Base-by-base conservation (phyloP, 2,329 filamentous ascomycete genomes). In the Rutstroemia sydowiana region DNA sequence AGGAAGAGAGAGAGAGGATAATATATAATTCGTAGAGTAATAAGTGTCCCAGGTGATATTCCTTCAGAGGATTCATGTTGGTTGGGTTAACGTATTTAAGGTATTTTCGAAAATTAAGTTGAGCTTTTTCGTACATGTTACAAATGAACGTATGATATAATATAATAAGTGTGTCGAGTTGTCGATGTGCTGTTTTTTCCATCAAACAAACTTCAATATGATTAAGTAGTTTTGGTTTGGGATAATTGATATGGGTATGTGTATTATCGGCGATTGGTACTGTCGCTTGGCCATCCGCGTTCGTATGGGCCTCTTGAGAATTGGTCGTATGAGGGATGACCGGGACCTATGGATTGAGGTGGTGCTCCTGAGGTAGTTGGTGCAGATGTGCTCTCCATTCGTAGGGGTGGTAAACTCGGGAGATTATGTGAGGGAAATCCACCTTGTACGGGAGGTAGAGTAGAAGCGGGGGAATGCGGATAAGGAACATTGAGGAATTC, bases 371-470 rank as follows among this genome's bases (percentile, higher is more conserved):
- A 43, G 14, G 56, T 45, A 9, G 52, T 44, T 9, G 57, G 54
- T 10, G 52, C 46, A 34, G 59, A 44, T 2, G 61, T 45, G 34
- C 57, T 60, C 6, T 66, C 63, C 16, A 65, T 64, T 36, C 63
- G 55, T 23, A 66, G 43, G 31, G 64, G 64, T n/a, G 64, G 64
- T 6, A 66, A 51, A 42, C 37, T 64, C 23, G 58, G 55, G 5
- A 58, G 52, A 36, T 56, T 59, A 39, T 56, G 57, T 2, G 58
- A 52, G 18, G 53, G 41, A 43, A 58, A 63, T 5, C 57, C 56
- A 14, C 50, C 46, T 31, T 59, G 62, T 21, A 62, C 62, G 2
- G 63, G 63, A 20, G 63, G 62, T 6, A 65, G 52, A 5, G 55
- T 61, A 18, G 65, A 61, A 32, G 61, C 52, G 45, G 64, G 60